Conservation (phyloP, 345 rosid genomes). For the Camelina hispida region DNA sequence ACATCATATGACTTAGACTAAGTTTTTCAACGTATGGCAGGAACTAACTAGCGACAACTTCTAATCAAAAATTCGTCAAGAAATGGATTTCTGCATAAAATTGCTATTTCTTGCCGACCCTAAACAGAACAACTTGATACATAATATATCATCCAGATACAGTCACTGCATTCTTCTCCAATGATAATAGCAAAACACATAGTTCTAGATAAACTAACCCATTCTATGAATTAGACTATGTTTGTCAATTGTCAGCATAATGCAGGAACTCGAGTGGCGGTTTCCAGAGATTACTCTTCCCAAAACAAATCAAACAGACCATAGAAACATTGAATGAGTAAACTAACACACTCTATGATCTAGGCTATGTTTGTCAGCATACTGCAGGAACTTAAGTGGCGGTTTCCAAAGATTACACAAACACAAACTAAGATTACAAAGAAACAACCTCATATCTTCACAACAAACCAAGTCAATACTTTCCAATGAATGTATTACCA, state of each 20-base stretch:
- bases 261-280: neutral
- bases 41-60: neutral
- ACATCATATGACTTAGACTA: neutral
- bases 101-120: too few species aligned
- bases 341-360: neutral
- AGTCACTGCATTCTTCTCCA: too few species aligned
- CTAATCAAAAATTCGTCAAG: slow-evolving; percentile 5
- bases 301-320: too few species aligned
- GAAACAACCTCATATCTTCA: neutral
- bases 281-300: neutral
- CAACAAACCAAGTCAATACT: neutral
- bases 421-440: too few species aligned
- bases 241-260: neutral
- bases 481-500: neutral
- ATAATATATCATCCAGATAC: too few species aligned
- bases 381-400: neutral
- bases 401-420: too few species aligned
- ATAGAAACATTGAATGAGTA: too few species aligned
- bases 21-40: neutral
- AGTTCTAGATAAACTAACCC: neutral
- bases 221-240: neutral
- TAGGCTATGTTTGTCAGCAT: neutral
- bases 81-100: too few species aligned
- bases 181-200: slow-evolving; percentile 6
- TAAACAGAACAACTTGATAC: neutral